A percentile compares a stretch with the other conserved stretches of the same genome.
These are phyloP conservation scores for Fusarium redolens DNA, from an alignment of 2,329 filamentous ascomycete genomes.

Conservation along the genomic window DNA sequence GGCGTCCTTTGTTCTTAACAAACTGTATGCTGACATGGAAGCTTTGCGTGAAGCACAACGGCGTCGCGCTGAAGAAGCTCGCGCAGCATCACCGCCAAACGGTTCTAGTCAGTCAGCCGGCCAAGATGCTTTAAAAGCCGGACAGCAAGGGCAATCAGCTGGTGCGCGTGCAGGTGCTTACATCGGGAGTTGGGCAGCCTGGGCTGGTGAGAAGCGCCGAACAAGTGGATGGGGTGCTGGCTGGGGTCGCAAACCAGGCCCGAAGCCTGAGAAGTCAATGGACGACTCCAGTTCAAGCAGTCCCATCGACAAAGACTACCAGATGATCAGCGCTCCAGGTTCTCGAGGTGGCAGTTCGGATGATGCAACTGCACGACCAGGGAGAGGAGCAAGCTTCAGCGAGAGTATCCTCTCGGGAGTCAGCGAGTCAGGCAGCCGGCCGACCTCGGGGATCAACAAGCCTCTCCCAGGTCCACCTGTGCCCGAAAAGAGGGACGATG, in stretches of 20 bases:
- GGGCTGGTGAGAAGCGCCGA: slow-evolving; percentile 82
- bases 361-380: slow-evolving; percentile 47
- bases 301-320: slow-evolving; percentile 54
- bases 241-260: slow-evolving; percentile 52
- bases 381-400: slow-evolving; percentile 57
- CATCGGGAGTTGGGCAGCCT: slow-evolving; percentile 75
- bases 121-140: slow-evolving; percentile 54
- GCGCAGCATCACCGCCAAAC: slow-evolving; percentile 23
- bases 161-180: slow-evolving; percentile 70
- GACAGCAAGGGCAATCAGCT: slow-evolving; percentile 60
- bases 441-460: slow-evolving; percentile 31
- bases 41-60: slow-evolving; percentile 60
- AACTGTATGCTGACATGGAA: slow-evolving; percentile 91
- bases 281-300: slow-evolving; percentile 50
- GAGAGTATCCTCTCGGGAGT: slow-evolving; percentile 59
- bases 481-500: slow-evolving; percentile 37
- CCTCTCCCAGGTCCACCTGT: slow-evolving; percentile 21
- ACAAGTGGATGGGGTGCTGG: slow-evolving; percentile 57
- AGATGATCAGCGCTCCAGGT: slow-evolving; percentile 49
- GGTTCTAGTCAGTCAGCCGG: slow-evolving; percentile 4
- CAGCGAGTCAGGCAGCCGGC: slow-evolving; percentile 44
- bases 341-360: slow-evolving; percentile 46
- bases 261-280: slow-evolving; percentile 48
- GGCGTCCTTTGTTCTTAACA: slow-evolving; percentile 87
- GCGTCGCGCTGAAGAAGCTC: slow-evolving; percentile 55